A percentile compares a stretch with the other conserved stretches of the same genome.
phyloP scores from a whole-genome alignment of 164 flowering plant species.

The Umbilicus rupestris region DNA sequence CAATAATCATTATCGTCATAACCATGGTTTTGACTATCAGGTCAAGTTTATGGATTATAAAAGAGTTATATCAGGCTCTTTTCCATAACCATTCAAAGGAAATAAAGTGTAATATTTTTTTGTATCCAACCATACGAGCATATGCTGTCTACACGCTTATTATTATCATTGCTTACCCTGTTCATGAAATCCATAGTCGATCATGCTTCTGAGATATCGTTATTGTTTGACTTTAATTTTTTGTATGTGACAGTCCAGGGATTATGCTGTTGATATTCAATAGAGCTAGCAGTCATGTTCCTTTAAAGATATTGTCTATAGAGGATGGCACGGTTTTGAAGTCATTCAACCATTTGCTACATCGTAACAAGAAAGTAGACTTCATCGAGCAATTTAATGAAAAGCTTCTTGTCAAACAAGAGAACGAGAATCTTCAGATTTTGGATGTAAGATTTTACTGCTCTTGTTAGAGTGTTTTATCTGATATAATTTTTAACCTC shows the following conservation, averaged over 20 bases:
- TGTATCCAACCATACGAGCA: no score
- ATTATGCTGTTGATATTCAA: conserved; percentile 76
- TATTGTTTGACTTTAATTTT: neutral
- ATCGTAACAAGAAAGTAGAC: conserved; percentile 84
- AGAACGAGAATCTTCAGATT: conserved; percentile 67
- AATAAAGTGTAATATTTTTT: no score
- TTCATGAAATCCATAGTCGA: no score
- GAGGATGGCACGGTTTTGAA: conserved; percentile 93
- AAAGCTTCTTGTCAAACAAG: conserved; percentile 75
- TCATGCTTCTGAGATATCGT: neutral
- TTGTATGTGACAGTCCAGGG: conserved; percentile 50
- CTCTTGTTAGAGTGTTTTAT: neutral
- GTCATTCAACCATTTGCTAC: conserved; percentile 73
- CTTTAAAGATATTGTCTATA: conserved; percentile 76
- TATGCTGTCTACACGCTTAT: no score
- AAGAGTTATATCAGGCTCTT: no score
- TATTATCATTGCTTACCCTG: no score
- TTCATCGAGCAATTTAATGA: conserved; percentile 73
- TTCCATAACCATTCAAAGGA: no score
- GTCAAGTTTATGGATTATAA: no score
- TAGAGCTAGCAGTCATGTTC: conserved; percentile 53
- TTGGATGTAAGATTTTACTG: conserved; percentile 41
- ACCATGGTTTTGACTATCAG: no score
- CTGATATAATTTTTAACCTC: neutral
- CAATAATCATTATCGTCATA: no score